Evolutionary conservation across 2,329 filamentous ascomycete genomes (phyloP).

Genomic region (Aureobasidium musti): DNA sequence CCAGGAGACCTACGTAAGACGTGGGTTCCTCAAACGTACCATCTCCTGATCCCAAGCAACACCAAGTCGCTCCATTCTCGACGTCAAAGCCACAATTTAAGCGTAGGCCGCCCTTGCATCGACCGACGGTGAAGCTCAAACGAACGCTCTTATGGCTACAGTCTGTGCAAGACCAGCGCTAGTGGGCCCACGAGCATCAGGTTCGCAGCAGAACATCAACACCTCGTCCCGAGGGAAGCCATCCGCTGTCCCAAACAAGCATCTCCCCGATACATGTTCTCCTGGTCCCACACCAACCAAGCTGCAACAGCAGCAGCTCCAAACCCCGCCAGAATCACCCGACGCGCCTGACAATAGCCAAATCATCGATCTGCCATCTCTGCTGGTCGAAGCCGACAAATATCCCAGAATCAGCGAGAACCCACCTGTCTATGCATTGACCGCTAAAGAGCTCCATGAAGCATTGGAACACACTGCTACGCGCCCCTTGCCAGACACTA

Average conservation of each 20-base stretch:
- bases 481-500: slow-evolving; percentile 79
- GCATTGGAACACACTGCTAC: slow-evolving; percentile 75
- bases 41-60: slow-evolving; percentile 10
- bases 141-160: slow-evolving; percentile 44
- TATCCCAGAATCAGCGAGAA: slow-evolving; percentile 59
- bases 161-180: slow-evolving; percentile 45
- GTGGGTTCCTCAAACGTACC: not conserved
- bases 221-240: slow-evolving; percentile 58
- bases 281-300: slow-evolving; percentile 65
- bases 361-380: slow-evolving; percentile 62
- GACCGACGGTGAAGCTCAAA: slow-evolving; percentile 2
- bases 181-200: slow-evolving; percentile 47
- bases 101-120: not conserved
- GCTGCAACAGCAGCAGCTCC: slow-evolving; percentile 38
- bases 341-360: slow-evolving; percentile 54
- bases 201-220: slow-evolving; percentile 60
- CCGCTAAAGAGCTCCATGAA: slow-evolving; percentile 65
- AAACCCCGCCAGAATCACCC: slow-evolving; percentile 58
- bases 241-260: slow-evolving; percentile 77
- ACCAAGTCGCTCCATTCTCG: not conserved
- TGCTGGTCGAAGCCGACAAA: slow-evolving; percentile 71
- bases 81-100: not conserved
- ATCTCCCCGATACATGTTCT: slow-evolving; percentile 78
- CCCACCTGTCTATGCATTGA: slow-evolving; percentile 71
- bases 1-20: not conserved